Base-by-base conservation (phyloP, 163 green algal species). In the Scenedesmus sp. region DNA sequence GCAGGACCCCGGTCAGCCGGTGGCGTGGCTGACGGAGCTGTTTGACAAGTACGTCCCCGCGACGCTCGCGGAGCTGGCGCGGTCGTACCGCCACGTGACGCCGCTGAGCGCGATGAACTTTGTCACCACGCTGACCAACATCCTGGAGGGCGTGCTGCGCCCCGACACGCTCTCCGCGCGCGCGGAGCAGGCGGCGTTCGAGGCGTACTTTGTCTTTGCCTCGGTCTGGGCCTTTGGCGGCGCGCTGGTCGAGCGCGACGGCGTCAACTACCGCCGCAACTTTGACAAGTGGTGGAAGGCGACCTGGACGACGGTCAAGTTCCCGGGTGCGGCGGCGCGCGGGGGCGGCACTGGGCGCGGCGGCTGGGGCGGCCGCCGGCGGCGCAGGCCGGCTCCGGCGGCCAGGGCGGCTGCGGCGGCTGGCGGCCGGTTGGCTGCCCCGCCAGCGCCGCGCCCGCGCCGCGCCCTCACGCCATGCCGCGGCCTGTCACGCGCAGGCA, bases 251-350 rank as follows among this genome's bases (percentile, higher is more conserved):
- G 86, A 93, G 65, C 95, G 95, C 80, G 92, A 96, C 70, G 92
- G 92, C 84, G 92, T 96, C 82, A 88, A 93, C 71, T 95, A 96
- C 84, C 83, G 92, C 50, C 83, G 86, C 70, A 94, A 94, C 84
- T 97, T 95, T 83, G 90, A 95, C 86, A 95, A 95, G 82, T 97
- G 91, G 91, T 97, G 89, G 83, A 95, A 95, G 86, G 58, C 84
- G 31, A 91, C 83, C 0, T 97, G 89, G 88, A 94, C 88, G 4
- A 87, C 86, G 20, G 89, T 96, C 48, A 94, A 94, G 83, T 89
- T 95, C 62, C 92, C 92, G 24, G 87, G 89, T 74, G 36, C 24
- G 60, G 13, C 4, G 6, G 39, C 39, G 39, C 39, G 39, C 39
- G 39, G 7, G 39, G 7, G 39, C 39, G 39, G 39, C n/a, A n/a